Base-by-base conservation (phyloP, 2,329 filamentous ascomycete genomes). In the Xylogone sp. region DNA sequence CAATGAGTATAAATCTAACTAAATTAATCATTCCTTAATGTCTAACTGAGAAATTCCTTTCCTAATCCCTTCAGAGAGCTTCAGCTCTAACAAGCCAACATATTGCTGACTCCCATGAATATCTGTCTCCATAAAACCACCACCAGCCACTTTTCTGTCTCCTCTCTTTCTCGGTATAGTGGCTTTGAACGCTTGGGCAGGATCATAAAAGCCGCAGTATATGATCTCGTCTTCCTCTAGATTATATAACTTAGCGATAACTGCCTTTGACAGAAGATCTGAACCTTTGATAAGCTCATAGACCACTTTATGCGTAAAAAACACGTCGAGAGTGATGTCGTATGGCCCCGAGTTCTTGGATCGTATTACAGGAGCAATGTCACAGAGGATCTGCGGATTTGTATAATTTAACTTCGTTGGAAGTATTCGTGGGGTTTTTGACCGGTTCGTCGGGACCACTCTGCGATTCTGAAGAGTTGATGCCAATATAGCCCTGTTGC, bases 291-390 rank as follows among this genome's bases (percentile, higher is more conserved):
- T 66, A 3, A 57, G 51, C 1, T 61, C 21, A 51, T 72, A 79
- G 0, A 61, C 58, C 0, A 58, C 59, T 10, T 57, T 49, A 0
- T 65, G 61, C 0, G 61, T 61, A 57, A 81, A 81, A 48, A 81
- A 74, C 31, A 77, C 67, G 50, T 81, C 77, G 21, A 79, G 68
- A 0, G 77, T 79, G 22, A 80, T 66, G 54, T 80, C 75, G 52
- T 69, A 81, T 0, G 77, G 76, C 0, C 76, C 76, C 0, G 75
- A 66, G 43, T 78, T 79, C 58, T 80, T 81, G 13, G 73, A 75
- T 0, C 77, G 69, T 0, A 79, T 56, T 2, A 76, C 66, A 2
- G 63, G 65, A 0, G 73, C 70, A 3, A 77, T 45, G 22, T 74
- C 70, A 4, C 54, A 46, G 13, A 69, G 56, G 8, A 51, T 72